Conservation (phyloP, 495 filamentous ascomycete species). For the Tuber indicum region DNA sequence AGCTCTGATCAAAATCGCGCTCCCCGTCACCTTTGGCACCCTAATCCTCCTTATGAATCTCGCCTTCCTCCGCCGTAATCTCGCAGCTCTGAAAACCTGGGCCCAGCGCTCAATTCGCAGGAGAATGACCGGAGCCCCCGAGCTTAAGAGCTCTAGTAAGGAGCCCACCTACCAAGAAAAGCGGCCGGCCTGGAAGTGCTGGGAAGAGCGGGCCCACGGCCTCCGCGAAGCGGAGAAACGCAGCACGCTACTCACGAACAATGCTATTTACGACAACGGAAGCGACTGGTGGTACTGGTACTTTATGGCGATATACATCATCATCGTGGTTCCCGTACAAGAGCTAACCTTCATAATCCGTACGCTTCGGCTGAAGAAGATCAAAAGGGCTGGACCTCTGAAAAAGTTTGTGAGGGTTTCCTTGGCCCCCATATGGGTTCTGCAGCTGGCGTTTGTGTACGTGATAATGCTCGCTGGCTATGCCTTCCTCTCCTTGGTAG, state of each 20-base stretch:
- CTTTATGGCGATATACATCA: slow-evolving; percentile 1
- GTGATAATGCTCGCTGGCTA: neutral
- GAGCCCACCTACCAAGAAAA: neutral
- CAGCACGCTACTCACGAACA: neutral
- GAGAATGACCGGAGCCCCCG: neutral
- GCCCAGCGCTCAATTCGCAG: neutral
- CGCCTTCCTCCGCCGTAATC: neutral
- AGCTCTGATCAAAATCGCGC: neutral
- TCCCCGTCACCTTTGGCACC: neutral
- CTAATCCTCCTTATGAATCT: neutral
- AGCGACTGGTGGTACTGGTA: slow-evolving; percentile 5
- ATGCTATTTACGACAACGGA: neutral
- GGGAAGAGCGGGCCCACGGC: neutral
- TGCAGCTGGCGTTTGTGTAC: neutral
- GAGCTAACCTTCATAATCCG: neutral
- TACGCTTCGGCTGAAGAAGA: neutral
- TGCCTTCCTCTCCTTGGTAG: neutral
- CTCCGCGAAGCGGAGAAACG: neutral
- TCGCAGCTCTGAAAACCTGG: neutral
- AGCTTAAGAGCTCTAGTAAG: neutral
- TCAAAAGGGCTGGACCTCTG: neutral
- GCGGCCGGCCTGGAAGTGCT: neutral
- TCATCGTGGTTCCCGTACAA: slow-evolving; percentile 1
- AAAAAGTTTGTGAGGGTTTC: neutral
- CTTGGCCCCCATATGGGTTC: neutral